Base-by-base conservation (phyloP, 345 rosid genomes). In the Clarkia xantiana region DNA sequence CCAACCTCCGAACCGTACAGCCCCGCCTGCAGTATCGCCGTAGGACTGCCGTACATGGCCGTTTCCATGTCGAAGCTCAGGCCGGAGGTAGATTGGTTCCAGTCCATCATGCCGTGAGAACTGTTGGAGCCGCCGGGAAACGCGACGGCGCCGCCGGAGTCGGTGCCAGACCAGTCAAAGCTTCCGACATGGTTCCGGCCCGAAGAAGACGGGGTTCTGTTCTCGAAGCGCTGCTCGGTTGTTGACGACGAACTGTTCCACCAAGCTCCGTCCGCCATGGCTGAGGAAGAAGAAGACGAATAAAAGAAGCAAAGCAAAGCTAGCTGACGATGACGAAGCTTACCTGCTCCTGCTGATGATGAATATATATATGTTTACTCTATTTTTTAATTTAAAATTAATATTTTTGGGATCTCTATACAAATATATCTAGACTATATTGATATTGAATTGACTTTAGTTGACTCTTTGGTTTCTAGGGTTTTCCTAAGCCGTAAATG, bases 221-320 rank as follows among this genome's bases (percentile, higher is more conserved):
- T 34, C 41, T 49, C 53, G 41, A 49, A n/a, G 17, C 53, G 14
- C 19, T 15, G 41, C 53, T 49, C 36, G 36, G 36, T 5, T 29
- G 9, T 49, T 6, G 53, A 49, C n/a, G n/a, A n/a, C 1, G 42
- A 15, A 29, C 14, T 40, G 41, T 29, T 49, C 53, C 42, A 29
- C 53, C 53, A 49, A 44, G 41, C 53, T 34, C 18, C 53, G 25
- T 34, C 53, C 20, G 53, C 53, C 53, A 49, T 49, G 41, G 53
- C 53, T 49, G 41, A 49, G 40, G 18, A 41, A 14, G 42, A 49
- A 12, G 41, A 13, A 19, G 38, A 11, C 2, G 51, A 47, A 34
- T 11, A 15, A 19, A 5, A 15, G 19, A 20, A 29, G 36, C 36
- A 29, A 29, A 29, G 36, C 4, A 29, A 29, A 29, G 36, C 36